These are phyloP conservation scores for Myriosclerotinia scirpicola DNA, from an alignment of 2,329 filamentous ascomycete genomes.

Conservation along the genomic window DNA sequence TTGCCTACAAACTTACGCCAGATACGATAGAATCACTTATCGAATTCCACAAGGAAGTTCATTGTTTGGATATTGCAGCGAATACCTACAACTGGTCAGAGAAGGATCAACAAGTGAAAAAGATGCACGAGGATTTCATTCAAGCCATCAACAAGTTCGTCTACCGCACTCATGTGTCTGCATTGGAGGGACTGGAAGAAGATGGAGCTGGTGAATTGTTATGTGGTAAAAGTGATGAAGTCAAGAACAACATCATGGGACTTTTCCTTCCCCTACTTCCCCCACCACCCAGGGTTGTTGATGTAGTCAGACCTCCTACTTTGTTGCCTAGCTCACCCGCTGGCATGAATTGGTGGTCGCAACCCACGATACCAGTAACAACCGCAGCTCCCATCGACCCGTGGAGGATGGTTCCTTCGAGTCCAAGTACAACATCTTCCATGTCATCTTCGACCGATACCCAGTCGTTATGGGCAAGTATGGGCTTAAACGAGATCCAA, in stretches of 20 bases:
- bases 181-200: constrained; percentile 93
- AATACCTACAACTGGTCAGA: constrained; percentile 93
- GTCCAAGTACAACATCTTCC: constrained; percentile 72
- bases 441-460: constrained; percentile 55
- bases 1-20: constrained; percentile 94
- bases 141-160: constrained; percentile 98
- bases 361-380: constrained; percentile 62
- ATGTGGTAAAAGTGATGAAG: constrained; percentile 86
- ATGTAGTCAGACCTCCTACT: constrained; percentile 82
- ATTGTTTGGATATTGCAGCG: constrained; percentile 85
- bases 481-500: constrained; percentile 72
- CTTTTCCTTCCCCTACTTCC: constrained; percentile 85
- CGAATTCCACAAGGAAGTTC: constrained; percentile 94
- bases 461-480: constrained; percentile 74
- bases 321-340: constrained; percentile 80
- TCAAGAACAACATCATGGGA: constrained; percentile 80
- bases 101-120: constrained; percentile 95
- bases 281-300: constrained; percentile 82
- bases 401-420: constrained; percentile 90
- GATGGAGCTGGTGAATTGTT: constrained; percentile 93
- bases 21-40: constrained; percentile 92
- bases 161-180: constrained; percentile 83
- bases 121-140: constrained; percentile 93
- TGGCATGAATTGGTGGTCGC: constrained; percentile 77
- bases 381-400: constrained; percentile 74